These are phyloP conservation scores for Thalia dealbata DNA, from an alignment of 176 grass and related monocot species.

Conservation along the genomic window DNA sequence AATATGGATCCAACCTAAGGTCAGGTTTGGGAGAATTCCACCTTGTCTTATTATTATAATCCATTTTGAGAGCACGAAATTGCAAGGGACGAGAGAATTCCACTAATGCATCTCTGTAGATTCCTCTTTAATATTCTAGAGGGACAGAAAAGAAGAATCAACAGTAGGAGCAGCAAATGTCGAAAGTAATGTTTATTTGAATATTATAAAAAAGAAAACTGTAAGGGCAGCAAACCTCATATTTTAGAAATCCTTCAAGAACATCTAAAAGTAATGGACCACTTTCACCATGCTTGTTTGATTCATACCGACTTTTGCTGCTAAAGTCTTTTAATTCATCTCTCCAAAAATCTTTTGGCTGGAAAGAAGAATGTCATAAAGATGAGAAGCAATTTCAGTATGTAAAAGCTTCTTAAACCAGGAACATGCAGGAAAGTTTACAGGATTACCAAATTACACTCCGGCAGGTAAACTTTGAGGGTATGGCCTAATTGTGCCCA, in stretches of 20 bases:
- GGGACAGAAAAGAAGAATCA: not conserved
- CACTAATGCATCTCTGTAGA: not conserved
- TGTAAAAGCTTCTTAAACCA: not conserved
- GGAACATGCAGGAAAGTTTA: not conserved
- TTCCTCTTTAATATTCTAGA: not conserved
- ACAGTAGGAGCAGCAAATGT: too few relatives aligned
- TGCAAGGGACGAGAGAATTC: not conserved
- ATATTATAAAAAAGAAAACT: too few relatives aligned
- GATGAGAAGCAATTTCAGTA: not conserved
- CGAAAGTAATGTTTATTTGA: too few relatives aligned
- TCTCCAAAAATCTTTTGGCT: slow-evolving; percentile 94
- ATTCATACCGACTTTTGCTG: slow-evolving; percentile 54
- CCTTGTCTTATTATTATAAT: too few relatives aligned
- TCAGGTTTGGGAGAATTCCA: not conserved
- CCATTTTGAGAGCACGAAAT: too few relatives aligned
- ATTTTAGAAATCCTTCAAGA: slow-evolving; percentile 91
- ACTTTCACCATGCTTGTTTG: slow-evolving; percentile 64
- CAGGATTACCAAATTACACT: slow-evolving; percentile 83
- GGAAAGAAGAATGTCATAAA: not conserved
- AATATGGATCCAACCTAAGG: not conserved
- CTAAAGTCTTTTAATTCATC: slow-evolving; percentile 68
- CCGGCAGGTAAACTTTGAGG: slow-evolving; percentile 85
- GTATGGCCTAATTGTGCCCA: slow-evolving; percentile 88
- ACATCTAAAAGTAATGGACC: slow-evolving; percentile 83
- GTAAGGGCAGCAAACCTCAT: slow-evolving; percentile 51